phyloP scores from a whole-genome alignment of 495 filamentous ascomycete genomes.

The Penicillium coffeae region DNA sequence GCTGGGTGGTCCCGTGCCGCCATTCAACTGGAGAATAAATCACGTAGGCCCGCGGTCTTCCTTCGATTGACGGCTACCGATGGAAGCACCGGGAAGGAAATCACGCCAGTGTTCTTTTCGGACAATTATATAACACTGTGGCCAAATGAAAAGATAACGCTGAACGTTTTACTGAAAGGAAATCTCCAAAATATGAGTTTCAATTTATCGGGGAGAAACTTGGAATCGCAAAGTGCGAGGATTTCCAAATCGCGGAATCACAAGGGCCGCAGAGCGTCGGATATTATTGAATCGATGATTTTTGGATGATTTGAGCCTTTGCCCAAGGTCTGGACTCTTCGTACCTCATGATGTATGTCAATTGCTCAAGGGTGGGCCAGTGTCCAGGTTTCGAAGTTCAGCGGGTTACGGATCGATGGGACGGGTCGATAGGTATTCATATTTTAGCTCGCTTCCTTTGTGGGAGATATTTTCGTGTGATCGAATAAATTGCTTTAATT shows the following conservation, averaged over 20 bases:
- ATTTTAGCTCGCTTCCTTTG: too few relatives aligned
- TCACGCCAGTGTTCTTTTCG: constrained; percentile 53
- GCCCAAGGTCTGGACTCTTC: too few relatives aligned
- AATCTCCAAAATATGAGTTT: constrained; percentile 1
- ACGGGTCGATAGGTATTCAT: too few relatives aligned
- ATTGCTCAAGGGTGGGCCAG: too few relatives aligned
- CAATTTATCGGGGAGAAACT: constrained; percentile 7
- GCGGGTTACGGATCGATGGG: too few relatives aligned
- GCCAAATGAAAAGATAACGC: constrained; percentile 47
- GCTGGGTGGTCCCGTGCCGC: constrained; percentile 5
- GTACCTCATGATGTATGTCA: too few relatives aligned
- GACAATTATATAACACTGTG: constrained; percentile 63
- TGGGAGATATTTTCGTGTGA: too few relatives aligned
- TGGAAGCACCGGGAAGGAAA: constrained; percentile 29
- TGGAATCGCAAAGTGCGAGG: background rate
- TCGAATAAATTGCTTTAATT: too few relatives aligned
- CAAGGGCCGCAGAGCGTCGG: too few relatives aligned
- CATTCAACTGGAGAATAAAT: constrained; percentile 50
- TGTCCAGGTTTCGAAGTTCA: too few relatives aligned
- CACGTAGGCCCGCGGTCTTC: constrained; percentile 54
- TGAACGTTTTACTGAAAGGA: constrained; percentile 23
- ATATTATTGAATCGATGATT: background rate
- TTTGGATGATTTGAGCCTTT: too few relatives aligned
- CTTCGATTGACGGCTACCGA: constrained; percentile 48
- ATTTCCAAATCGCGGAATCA: background rate